phyloP scores from a whole-genome alignment of 768 basidiomycete genomes.

The Trametes elegans region DNA sequence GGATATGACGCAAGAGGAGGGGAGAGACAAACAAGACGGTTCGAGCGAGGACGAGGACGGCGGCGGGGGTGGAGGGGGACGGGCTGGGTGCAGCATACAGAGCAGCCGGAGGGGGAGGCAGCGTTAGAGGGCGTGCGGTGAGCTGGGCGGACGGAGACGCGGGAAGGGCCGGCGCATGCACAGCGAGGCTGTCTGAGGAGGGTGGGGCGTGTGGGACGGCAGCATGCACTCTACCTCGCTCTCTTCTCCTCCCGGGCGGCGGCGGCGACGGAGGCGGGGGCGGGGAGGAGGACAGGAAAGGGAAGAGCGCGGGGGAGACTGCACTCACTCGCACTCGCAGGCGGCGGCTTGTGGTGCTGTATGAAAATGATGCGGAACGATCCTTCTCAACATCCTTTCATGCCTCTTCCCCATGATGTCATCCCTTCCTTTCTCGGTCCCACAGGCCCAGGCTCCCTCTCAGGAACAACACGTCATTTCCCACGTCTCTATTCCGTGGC shows the following conservation, averaged over 20 bases:
- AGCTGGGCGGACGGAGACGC: not conserved
- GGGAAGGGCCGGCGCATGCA: slow-evolving; percentile 8
- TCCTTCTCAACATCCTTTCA: slow-evolving; percentile 21
- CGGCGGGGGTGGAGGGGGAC: slow-evolving; percentile 12
- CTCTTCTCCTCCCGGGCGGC: not conserved
- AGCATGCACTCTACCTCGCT: not conserved
- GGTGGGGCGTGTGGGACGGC: not conserved
- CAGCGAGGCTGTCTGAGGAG: not conserved
- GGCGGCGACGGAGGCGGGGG: slow-evolving; percentile 18
- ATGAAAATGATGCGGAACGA: slow-evolving; percentile 24
- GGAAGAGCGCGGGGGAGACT: slow-evolving; percentile 20
- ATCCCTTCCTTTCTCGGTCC: slow-evolving; percentile 11
- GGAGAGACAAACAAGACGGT: too few relatives aligned
- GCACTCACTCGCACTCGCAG: slow-evolving; percentile 23
- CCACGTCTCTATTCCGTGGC: slow-evolving; percentile 22
- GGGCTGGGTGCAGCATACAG: slow-evolving; percentile 23
- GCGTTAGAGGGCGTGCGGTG: not conserved
- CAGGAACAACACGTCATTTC: slow-evolving; percentile 26
- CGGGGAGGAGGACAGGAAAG: slow-evolving; percentile 12
- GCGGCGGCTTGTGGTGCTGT: slow-evolving; percentile 1
- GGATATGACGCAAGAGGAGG: slow-evolving; percentile 18
- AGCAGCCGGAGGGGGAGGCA: slow-evolving; percentile 11
- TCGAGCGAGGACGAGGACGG: slow-evolving; percentile 9
- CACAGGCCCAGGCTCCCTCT: slow-evolving; percentile 5
- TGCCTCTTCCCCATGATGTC: slow-evolving; percentile 22